These are phyloP conservation scores for Dipteronia dyeriana DNA, from an alignment of 345 rosid species.

Conservation along the genomic window DNA sequence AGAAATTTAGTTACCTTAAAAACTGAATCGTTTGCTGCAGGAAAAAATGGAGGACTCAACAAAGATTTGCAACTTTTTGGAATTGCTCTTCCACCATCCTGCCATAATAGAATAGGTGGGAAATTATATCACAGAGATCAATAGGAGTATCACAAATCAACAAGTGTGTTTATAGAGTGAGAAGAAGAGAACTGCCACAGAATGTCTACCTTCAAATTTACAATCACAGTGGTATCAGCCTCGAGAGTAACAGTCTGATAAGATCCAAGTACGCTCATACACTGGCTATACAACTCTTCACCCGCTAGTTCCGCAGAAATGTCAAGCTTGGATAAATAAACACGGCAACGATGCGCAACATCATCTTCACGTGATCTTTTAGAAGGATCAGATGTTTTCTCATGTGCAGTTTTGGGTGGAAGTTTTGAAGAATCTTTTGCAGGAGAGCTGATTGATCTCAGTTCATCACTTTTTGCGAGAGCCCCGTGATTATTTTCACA, in stretches of 20 bases:
- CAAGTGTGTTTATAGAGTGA: background rate
- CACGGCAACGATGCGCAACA: constrained; percentile 28
- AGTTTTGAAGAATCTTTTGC: constrained; percentile 42
- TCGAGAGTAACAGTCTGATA: constrained; percentile 41
- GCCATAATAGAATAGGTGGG: constrained; percentile 24
- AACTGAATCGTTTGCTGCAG: constrained; percentile 53
- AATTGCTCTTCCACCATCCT: constrained; percentile 74
- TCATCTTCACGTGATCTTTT: constrained; percentile 33
- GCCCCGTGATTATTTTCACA: constrained; percentile 40
- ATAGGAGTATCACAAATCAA: background rate
- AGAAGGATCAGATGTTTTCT: constrained; percentile 41
- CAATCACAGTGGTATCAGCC: constrained; percentile 44
- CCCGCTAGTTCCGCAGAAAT: constrained; percentile 74
- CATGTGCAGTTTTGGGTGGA: constrained; percentile 34
- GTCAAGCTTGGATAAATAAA: constrained; percentile 87
- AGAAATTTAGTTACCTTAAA: constrained; percentile 55
- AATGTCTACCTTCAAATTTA: constrained; percentile 64
- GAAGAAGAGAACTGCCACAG: background rate
- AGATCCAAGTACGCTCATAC: constrained; percentile 42
- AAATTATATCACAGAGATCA: constrained; percentile 17
- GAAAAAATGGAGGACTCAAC: constrained; percentile 49
- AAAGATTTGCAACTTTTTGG: constrained; percentile 47
- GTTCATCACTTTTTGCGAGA: constrained; percentile 50
- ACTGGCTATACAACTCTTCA: constrained; percentile 56
- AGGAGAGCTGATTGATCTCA: constrained; percentile 43